Evolutionary conservation across 805 yeast species (phyloP).

Genomic region (Zygotorulaspora sp.): DNA sequence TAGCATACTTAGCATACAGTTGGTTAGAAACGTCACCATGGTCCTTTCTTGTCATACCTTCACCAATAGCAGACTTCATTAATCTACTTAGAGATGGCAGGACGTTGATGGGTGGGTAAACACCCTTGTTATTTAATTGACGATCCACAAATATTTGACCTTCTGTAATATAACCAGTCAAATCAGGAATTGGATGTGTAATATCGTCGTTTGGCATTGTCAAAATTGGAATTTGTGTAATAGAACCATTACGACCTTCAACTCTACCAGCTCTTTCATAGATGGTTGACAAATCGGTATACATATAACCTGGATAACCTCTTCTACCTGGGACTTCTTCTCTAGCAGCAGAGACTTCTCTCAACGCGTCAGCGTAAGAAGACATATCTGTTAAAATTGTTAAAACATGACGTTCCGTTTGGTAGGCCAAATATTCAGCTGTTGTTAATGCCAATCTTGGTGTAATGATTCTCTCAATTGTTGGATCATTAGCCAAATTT

Average conservation of each 20-base stretch:
- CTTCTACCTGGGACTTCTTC: conserved; percentile 99
- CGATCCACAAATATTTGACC: conserved; percentile 98
- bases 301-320: conserved; percentile 99
- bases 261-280: conserved; percentile 99
- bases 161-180: conserved; percentile 98
- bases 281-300: conserved; percentile 97
- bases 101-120: conserved; percentile 98
- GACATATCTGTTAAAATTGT: conserved; percentile 99
- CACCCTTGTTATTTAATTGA: conserved; percentile 92
- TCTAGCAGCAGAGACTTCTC: conserved; percentile 99
- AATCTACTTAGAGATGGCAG: conserved; percentile 95
- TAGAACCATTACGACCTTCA: conserved; percentile 99
- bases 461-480: conserved; percentile 98
- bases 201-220: conserved; percentile 99
- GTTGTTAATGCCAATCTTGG: conserved; percentile 98
- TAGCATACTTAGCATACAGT: conserved; percentile 97
- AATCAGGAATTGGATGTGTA: conserved; percentile 99
- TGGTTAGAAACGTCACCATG: conserved; percentile 99
- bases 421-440: conserved; percentile 97
- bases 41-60: conserved; percentile 99
- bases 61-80: conserved; percentile 99
- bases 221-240: conserved; percentile 96
- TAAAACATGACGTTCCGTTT: conserved; percentile 97
- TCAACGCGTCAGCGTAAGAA: conserved; percentile 98
- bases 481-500: conserved; percentile 98